Base-by-base conservation (phyloP, 2,329 filamentous ascomycete species). In the Chalara sp. region DNA sequence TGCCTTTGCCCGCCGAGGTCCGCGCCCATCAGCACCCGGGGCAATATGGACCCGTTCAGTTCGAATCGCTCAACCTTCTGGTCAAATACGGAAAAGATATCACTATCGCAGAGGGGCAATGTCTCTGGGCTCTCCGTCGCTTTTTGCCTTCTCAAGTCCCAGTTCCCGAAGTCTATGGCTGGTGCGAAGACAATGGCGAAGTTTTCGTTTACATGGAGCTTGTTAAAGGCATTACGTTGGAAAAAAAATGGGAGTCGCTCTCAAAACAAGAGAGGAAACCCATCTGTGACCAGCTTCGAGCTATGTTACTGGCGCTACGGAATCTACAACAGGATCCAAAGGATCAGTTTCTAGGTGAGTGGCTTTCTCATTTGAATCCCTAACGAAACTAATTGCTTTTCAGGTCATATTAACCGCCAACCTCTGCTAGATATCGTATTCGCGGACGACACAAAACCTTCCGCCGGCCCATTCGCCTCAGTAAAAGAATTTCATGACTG, bases 151-250 rank as follows among this genome's bases (percentile, higher is more conserved):
- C 56, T 30, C 6, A 49, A 46, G 59, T 68, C 32, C 65, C 65
- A 8, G 65, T 68, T 32, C 67, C 67, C 6, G 65, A 69, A 50
- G 50, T 70, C 32, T 69, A 67, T 48, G 65, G 67, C 3, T 69
- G 63, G 65, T 6, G 28, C 7, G 43, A 29, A 30, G 43, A 44
- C 32, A 30, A 30, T 8, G 7, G 5, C 28, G 43, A 44, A 44
- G 43, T 44, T 6, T 44, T 44, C 43, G 32, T 44, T 30, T 44
- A 44, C n/a, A 44, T 44, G 43, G 21, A 44, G 28, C 32, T 29
- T 5, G 28, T 44, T 30, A 13, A 30, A 44, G 43, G 43, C 6
- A 6, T 29, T 5, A 8, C 6, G 30, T n/a, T 44, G 7, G 32
- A 44, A 44, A 30, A 44, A 13, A 13, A 30, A 44, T 44, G 43